These are phyloP conservation scores for Sicyos edulis DNA, from an alignment of 306 rosid genomes.

Conservation along the genomic window DNA sequence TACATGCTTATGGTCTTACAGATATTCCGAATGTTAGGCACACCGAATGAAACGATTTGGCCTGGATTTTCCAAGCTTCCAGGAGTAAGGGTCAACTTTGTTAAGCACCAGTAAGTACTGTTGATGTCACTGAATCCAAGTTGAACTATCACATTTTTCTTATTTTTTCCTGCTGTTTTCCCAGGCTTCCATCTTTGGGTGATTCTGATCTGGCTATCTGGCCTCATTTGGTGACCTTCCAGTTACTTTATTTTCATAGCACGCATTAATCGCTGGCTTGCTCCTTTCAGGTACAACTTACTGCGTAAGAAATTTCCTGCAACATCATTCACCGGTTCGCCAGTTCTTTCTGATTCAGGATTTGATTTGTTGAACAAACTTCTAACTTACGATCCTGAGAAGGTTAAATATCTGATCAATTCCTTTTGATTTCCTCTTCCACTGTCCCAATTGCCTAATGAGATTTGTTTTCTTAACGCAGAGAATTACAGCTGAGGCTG, in stretches of 20 bases:
- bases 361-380: constrained; percentile 97
- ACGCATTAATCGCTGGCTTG: constrained; percentile 48
- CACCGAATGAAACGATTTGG: constrained; percentile 98
- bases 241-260: constrained; percentile 35
- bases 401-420: constrained; percentile 42
- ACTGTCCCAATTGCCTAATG: constrained; percentile 13
- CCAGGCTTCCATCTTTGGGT: constrained; percentile 99
- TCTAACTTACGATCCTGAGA: constrained; percentile 94
- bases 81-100: constrained; percentile 97
- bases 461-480: constrained; percentile 30
- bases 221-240: constrained; percentile 81
- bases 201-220: constrained; percentile 95
- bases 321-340: constrained; percentile 92
- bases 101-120: constrained; percentile 92
- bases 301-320: constrained; percentile 97
- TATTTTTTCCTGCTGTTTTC: constrained; percentile 73
- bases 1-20: constrained; percentile 23
- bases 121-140: constrained; percentile 13
- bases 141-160: constrained; percentile 6
- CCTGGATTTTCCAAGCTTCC: constrained; percentile 91
- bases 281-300: constrained; percentile 90
- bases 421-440: constrained; percentile 1
- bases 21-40: constrained; percentile 85
- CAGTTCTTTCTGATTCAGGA: constrained; percentile 97
- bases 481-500: constrained; percentile 92